These are phyloP conservation scores for Bryoglossum gracile DNA, from an alignment of 495 filamentous ascomycete species.

Conservation along the genomic window DNA sequence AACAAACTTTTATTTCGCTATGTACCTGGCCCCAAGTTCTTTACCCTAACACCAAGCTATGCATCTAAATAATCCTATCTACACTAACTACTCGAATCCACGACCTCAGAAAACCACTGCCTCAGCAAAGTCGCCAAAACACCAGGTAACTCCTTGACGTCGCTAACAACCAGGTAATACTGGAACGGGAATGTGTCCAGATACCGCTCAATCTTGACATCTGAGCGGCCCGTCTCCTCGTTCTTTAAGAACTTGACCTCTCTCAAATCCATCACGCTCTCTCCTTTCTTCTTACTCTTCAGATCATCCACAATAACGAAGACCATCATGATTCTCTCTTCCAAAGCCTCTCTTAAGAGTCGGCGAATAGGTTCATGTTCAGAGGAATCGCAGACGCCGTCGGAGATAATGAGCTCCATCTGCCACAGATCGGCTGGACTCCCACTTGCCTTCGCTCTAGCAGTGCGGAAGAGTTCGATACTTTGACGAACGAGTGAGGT, in stretches of 20 bases:
- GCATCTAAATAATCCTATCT: too few species aligned
- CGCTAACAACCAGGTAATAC: slow-evolving; percentile 89
- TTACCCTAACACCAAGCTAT: too few species aligned
- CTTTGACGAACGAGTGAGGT: slow-evolving; percentile 65
- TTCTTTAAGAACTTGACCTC: slow-evolving; percentile 70
- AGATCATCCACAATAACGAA: slow-evolving; percentile 91
- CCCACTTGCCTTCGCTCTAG: slow-evolving; percentile 48
- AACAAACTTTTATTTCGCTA: too few species aligned
- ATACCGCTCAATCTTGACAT: slow-evolving; percentile 76
- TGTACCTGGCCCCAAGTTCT: too few species aligned
- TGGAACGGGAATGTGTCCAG: slow-evolving; percentile 92
- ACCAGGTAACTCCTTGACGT: slow-evolving; percentile 83
- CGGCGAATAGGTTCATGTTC: slow-evolving; percentile 76
- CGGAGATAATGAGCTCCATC: slow-evolving; percentile 82
- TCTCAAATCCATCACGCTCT: slow-evolving; percentile 70
- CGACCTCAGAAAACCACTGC: slow-evolving; percentile 95
- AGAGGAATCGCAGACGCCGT: slow-evolving; percentile 73
- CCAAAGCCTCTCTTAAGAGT: slow-evolving; percentile 76
- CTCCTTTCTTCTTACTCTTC: slow-evolving; percentile 35
- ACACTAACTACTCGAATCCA: slow-evolving; percentile 37
- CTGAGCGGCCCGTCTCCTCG: slow-evolving; percentile 42
- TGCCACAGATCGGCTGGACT: slow-evolving; percentile 90
- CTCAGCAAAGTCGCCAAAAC: slow-evolving; percentile 82
- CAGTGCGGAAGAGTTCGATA: slow-evolving; percentile 73
- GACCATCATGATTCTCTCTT: slow-evolving; percentile 95